Evolutionary conservation across 1,284 basidiomycete genomes (phyloP), one percentile per base, ranked within the genome.

Genomic region (Trametes sp.): DNA sequence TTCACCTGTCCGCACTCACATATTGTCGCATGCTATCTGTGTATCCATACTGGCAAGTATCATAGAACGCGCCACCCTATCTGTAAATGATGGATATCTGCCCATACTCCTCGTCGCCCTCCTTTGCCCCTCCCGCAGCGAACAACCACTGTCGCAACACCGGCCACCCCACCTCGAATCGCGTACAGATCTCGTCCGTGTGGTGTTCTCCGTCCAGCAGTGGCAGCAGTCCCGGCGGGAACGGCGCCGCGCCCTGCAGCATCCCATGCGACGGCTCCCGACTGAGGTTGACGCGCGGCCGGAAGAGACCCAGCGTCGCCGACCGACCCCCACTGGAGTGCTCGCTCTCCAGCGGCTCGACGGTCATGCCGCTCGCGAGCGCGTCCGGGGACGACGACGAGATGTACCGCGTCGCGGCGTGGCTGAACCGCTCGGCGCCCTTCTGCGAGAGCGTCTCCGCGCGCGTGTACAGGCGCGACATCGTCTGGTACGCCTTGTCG

Each of bases 171-270:
- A 90, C 87, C 67, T 93, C 88, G 70, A 95, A 95, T 54, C 74
- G 81, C 21, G 93, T 90, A 63, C 92, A 93, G 51, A 98, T 80
- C 76, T 98, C 95, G 75, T 98, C 96, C 1, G 94, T 90, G 75
- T 96, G 92, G 76, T 95, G 95, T 61, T 91, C 89, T 4, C 95
- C 96, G 71, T 98, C 91, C 13, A 98, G 80, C 60, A 93, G 76
- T 5, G 81, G 70, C 24, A 87, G 72, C 41, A 98, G 72, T 28
- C 88, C 89, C 6, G 79, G 76, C 16, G 89, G 89, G 66, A 80
- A 84, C 29, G 65, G 73, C 21, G 67, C 66, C 24, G 72, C 77
- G 29, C 74, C 66, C 46, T 73, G 70, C 10, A 65, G 53, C 31
- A 59, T 42, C 14, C 65, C 59, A 19, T 72, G 66, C 26, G 80